A percentile compares a stretch with the other conserved stretches of the same genome.
These are phyloP conservation scores for Pichia thaimueangensis DNA, from an alignment of 805 yeast species.

Conservation along the genomic window DNA sequence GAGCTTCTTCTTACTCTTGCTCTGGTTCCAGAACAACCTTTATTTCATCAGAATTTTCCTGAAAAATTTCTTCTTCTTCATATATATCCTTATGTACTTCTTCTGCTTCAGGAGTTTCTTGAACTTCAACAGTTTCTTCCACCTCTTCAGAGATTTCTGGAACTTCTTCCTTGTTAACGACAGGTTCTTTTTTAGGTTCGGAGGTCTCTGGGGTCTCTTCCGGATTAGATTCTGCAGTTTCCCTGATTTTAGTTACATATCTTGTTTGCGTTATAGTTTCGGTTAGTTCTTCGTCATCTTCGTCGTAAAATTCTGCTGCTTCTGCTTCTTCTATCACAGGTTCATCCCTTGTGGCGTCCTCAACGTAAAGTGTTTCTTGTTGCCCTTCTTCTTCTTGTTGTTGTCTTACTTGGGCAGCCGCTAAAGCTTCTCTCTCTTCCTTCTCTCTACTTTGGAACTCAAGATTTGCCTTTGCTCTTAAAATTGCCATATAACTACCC, in stretches of 20 bases:
- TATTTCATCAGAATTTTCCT: conserved; percentile 2
- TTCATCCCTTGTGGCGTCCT: conserved; percentile 4
- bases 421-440: conserved; percentile 28
- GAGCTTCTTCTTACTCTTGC: background rate
- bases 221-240: background rate
- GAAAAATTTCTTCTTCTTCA: background rate
- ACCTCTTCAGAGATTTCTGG: conserved; percentile 1
- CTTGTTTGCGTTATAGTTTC: conserved; percentile 7
- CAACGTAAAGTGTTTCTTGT: too few species aligned
- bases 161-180: background rate
- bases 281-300: conserved; percentile 10
- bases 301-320: background rate
- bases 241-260: conserved; percentile 1
- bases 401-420: background rate
- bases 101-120: background rate
- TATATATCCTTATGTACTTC: too few species aligned
- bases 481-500: conserved; percentile 50
- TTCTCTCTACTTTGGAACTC: conserved; percentile 51
- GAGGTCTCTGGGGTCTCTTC: background rate
- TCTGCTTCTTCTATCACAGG: background rate
- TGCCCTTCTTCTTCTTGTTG: conserved; percentile 24
- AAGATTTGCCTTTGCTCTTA: conserved; percentile 52
- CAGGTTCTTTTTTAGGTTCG: background rate
- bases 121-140: background rate
- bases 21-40: conserved; percentile 5